Evolutionary conservation across 2,329 filamentous ascomycete species (phyloP), one percentile per base, ranked within the genome.

Genomic region (Verticillium alfalfae): DNA sequence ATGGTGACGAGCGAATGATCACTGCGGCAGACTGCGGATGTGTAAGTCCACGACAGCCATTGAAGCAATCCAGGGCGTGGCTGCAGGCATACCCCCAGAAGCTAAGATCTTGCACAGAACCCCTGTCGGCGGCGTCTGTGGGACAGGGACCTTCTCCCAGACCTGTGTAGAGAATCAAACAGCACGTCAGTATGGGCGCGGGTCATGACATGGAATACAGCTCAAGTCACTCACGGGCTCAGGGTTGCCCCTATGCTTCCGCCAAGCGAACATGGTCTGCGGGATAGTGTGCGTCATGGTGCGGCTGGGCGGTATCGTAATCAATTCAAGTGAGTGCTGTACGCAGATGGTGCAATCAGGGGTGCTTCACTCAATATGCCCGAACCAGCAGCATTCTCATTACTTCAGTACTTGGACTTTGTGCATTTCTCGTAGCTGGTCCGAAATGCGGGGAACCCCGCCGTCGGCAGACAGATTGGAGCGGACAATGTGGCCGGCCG

Each of bases 201-300:
- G 9, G 2, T 8, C 13, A 13, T 37, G 36, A 3, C 36, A 37
- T 37, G 36, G 36, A 7, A 31, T 34, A n/a, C 31, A 60, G n/a
- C 16, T 31, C 31, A 34, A 57, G 22, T 18, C 15, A 60, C 63
- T 16, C 63, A 70, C 67, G 16, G 71, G 70, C 16, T 67, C 64
- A 1, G 67, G 67, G 36, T 67, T 70, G 54, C 72, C 73, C 60
- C 64, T 68, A 57, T 75, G 70, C 62, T 74, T 74, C 45, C 71
- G 68, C 74, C 74, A 76, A 1, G 72, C 73, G 56, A 66, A 65
- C 74, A 76, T 76, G 2, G 70, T 71, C 57, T 61, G 56, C 8
- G 69, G 68, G 10, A 70, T 59, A 15, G 54, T 3, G 10, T 37
- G 34, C 2, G 54, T 18, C 65, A 68, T 67, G 34, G 26, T 57